Evolutionary conservation across 2,329 filamentous ascomycete genomes (phyloP), one percentile per base, ranked within the genome.

Genomic region (Geosmithia morbida): DNA sequence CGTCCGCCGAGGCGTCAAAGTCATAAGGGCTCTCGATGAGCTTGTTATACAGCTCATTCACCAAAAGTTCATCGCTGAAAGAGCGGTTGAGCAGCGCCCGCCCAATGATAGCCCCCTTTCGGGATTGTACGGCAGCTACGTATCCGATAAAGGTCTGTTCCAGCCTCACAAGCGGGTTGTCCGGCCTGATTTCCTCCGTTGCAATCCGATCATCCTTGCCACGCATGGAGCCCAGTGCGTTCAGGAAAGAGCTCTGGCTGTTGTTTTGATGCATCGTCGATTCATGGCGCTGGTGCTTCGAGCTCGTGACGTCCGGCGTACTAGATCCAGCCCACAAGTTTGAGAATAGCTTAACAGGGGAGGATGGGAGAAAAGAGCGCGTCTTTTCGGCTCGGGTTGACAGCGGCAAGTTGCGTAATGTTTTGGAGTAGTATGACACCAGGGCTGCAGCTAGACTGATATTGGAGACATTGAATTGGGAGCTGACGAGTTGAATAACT

Each of bases 11-110:
- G 10, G 81, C 70, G 47, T 94, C 84, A 52, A 85, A 74, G 56
- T 87, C 87, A 46, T 79, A 83, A 0, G 88, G 86, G 52, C 84
- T 84, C 60, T 95, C 88, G 17, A 94, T 79, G 14, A 96, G 73
- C 33, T 81, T 77, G 59, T 95, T 95, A 65, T 95, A 96, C 2
- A 96, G 70, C 55, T 94, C 87, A 56, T 95, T 95, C 54, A 95
- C 84, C 1, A 77, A 70, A 7, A 90, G 72, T 57, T 89, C 85
- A 58, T 95, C 86, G 2, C 82, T 85, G 26, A 73, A 69, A 49
- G 68, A 67, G 45, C 89, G 76, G 53, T 79, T 82, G 45, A 88
- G 75, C 30, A 96, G 69, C 22, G 79, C 80, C 30, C 83, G 81
- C 17, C 85, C 88, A 17, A 94, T 76, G 49, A 95, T 86, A 56